Conservation (phyloP, 2,329 filamentous ascomycete species). For the Pestalotiopsis sp. region DNA sequence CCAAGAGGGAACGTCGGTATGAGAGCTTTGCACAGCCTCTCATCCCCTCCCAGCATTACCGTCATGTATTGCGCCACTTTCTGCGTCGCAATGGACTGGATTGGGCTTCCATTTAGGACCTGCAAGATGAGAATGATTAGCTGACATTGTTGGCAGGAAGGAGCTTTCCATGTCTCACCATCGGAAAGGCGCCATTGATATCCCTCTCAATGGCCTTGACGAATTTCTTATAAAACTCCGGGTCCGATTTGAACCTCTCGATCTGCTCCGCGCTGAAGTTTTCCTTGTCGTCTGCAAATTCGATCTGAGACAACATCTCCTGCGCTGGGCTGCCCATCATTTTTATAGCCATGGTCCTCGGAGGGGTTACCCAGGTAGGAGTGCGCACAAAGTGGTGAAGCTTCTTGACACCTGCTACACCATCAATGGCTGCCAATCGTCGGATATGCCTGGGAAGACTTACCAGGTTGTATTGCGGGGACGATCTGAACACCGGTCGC, state of each 20-base stretch:
- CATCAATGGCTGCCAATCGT: background rate
- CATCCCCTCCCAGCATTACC: slow-evolving; percentile 46
- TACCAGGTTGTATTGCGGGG: slow-evolving; percentile 48
- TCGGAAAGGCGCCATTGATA: slow-evolving; percentile 42
- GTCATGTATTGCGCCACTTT: slow-evolving; percentile 50
- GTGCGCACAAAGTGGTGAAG: slow-evolving; percentile 44
- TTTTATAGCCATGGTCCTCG: slow-evolving; percentile 38
- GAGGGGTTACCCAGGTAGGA: slow-evolving; percentile 44
- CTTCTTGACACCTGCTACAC: slow-evolving; percentile 34
- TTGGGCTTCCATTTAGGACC: slow-evolving; percentile 40
- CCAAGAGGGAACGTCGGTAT: slow-evolving; percentile 53
- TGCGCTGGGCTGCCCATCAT: slow-evolving; percentile 37
- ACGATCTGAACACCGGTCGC: slow-evolving; percentile 56
- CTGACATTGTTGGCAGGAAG: slow-evolving; percentile 10
- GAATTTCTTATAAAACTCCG: slow-evolving; percentile 47
- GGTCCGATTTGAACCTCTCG: slow-evolving; percentile 46
- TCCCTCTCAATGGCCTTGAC: slow-evolving; percentile 48
- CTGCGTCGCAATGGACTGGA: slow-evolving; percentile 41
- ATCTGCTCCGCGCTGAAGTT: slow-evolving; percentile 47
- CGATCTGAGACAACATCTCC: slow-evolving; percentile 38
- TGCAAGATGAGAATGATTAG: slow-evolving; percentile 18
- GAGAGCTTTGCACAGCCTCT: slow-evolving; percentile 49
- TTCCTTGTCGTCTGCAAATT: slow-evolving; percentile 40
- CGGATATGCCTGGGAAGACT: slow-evolving; percentile 10
- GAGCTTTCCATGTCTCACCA: slow-evolving; percentile 32